Percentiles rank a stretch among this genome's conserved stretches.
phyloP scores from a whole-genome alignment of 2,329 filamentous ascomycete genomes.

The Fusarium armeniacum region DNA sequence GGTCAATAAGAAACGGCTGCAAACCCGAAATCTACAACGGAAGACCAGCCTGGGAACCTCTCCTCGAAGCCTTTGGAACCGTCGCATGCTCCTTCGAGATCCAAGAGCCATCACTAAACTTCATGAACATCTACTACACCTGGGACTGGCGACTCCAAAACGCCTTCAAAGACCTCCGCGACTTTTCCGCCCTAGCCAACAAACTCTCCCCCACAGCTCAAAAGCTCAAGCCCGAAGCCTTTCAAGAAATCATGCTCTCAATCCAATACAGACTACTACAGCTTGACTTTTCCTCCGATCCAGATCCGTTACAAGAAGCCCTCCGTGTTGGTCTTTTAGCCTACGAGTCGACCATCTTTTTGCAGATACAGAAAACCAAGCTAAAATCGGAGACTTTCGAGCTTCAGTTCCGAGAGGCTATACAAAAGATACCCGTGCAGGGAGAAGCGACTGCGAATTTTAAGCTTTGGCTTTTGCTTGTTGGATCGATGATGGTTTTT shows the following conservation, averaged over 20 bases:
- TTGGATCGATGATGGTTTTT: constrained; percentile 47
- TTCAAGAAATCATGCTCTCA: constrained; percentile 52
- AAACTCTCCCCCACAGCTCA: constrained; percentile 26
- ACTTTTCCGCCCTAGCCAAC: constrained; percentile 51
- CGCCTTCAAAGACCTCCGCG: constrained; percentile 50
- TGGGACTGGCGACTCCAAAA: constrained; percentile 48
- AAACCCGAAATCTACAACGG: constrained; percentile 44
- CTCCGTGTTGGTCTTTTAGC: constrained; percentile 51
- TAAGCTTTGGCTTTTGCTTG: constrained; percentile 49
- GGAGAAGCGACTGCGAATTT: constrained; percentile 24
- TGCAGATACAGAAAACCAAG: constrained; percentile 40
- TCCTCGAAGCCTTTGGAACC: constrained; percentile 11
- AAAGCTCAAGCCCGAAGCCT: constrained; percentile 49
- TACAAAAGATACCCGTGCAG: constrained; percentile 23
- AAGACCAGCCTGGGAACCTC: constrained; percentile 41
- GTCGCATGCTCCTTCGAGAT: constrained; percentile 9
- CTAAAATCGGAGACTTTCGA: constrained; percentile 35
- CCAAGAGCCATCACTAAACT: neutral
- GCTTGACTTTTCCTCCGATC: constrained; percentile 37
- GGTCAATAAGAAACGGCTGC: constrained; percentile 46
- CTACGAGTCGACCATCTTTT: constrained; percentile 50
- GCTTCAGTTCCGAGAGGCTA: constrained; percentile 23
- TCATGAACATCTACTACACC: constrained; percentile 27
- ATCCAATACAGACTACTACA: constrained; percentile 52
- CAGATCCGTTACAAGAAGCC: constrained; percentile 38